phyloP scores from a whole-genome alignment of 2,329 filamentous ascomycete genomes.

The Cadophora sp. region DNA sequence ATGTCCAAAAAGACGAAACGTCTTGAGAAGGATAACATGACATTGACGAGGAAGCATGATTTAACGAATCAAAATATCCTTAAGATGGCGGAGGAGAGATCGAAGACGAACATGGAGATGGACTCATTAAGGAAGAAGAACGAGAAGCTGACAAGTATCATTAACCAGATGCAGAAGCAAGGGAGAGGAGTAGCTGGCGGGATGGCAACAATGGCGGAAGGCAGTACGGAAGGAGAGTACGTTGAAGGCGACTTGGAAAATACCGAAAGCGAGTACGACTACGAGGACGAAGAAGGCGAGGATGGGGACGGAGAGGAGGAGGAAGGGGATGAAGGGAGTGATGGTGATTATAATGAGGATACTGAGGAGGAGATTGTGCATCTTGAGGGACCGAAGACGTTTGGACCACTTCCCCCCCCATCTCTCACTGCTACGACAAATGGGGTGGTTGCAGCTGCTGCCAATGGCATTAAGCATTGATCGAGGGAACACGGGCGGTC shows the following conservation, averaged over 20 bases:
- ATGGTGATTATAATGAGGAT: conserved; percentile 57
- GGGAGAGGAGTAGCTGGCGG: conserved; percentile 78
- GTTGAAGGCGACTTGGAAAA: conserved; percentile 60
- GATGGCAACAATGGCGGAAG: conserved; percentile 65
- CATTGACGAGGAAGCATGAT: conserved; percentile 89
- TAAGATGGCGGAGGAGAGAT: conserved; percentile 94
- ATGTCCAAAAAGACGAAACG: conserved; percentile 99
- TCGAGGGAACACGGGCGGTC: conserved; percentile 3
- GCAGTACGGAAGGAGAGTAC: conserved; percentile 60
- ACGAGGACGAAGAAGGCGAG: conserved; percentile 66
- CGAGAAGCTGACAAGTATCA: conserved; percentile 90
- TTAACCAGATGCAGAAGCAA: conserved; percentile 95
- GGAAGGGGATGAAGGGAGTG: conserved; percentile 62
- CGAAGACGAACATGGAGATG: conserved; percentile 74
- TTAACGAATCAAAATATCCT: conserved; percentile 93
- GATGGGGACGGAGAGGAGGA: conserved; percentile 63
- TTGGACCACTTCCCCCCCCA: conserved; percentile 45
- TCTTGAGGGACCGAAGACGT: conserved; percentile 41
- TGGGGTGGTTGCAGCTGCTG: conserved; percentile 27
- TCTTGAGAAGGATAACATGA: conserved; percentile 94
- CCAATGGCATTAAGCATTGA: conserved; percentile 44
- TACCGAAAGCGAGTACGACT: conserved; percentile 69
- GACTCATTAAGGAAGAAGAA: conserved; percentile 80
- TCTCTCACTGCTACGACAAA: conserved; percentile 40
- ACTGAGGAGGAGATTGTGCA: conserved; percentile 47